Base-by-base conservation (phyloP, 164 flowering plant species). In the Dillenia turbinata region DNA sequence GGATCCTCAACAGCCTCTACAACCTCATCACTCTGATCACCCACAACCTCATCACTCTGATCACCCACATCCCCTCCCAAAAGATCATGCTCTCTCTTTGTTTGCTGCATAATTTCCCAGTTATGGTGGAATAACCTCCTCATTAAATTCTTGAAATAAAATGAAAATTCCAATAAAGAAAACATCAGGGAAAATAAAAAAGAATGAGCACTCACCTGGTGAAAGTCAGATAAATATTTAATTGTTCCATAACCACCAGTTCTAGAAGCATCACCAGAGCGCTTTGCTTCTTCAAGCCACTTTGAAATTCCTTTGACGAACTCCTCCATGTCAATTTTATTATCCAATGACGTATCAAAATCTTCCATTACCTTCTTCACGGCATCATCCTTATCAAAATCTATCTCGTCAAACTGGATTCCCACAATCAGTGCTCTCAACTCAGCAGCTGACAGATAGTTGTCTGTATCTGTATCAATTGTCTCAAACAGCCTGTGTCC, bases 351-450 rank as follows among this genome's bases (percentile, higher is more conserved):
- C 1, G 78, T 74, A 71, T 92, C 98, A 59, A 92, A 90, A 54
- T 86, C 98, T 17, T 54, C 66, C 77, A 92, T 73, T 11, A 88
- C 57, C 68, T 77, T 86, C 0, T 19, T 56, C 15, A 83, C 84
- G 49, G 93, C 92, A 63, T 89, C 88, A 54, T 85, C 76, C 54
- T 63, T 44, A 61, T 86, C 73, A 62, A 87, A 71, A 67, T 85
- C 82, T 16, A 87, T 74, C 72, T 78, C 82, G 19, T 81, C 79
- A 64, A 88, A 84, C 19, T 67, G 78, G 48, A 89, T 80, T 44
- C 97, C 97, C 8, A 91, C 51, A 5, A 89, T 68, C 33, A 91
- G 67, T 17, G 97, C 96, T 67, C 70, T 83, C 56, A 91, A 53
- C 66, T 91, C 97, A 33, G 76, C 4, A 33, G 45, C 54, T 8